Conservation (phyloP, 2,329 filamentous ascomycete species). For the Madurella mycetomatis region DNA sequence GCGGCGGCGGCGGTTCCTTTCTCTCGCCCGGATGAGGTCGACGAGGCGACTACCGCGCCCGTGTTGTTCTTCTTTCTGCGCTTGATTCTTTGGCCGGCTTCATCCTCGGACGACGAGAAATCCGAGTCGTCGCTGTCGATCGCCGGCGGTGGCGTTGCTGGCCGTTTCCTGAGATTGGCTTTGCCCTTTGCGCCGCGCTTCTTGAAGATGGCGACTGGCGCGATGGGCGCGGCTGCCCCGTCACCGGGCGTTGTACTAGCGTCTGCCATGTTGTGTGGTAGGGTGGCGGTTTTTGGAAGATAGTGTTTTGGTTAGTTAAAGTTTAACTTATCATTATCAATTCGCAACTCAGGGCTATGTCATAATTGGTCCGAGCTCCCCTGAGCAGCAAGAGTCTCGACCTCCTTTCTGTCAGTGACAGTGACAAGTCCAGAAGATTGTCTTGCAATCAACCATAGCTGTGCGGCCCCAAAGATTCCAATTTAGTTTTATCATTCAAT, state of each 20-base stretch:
- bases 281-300: background rate
- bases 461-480: background rate
- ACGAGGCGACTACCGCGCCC: slow-evolving; percentile 60
- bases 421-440: too few relatives aligned
- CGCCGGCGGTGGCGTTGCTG: slow-evolving; percentile 70
- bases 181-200: slow-evolving; percentile 75
- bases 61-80: slow-evolving; percentile 61
- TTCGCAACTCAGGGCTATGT: background rate
- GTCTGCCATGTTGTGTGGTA: slow-evolving; percentile 18
- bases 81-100: slow-evolving; percentile 73
- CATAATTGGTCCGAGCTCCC: background rate
- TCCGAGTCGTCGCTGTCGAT: slow-evolving; percentile 51
- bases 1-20: slow-evolving; percentile 39
- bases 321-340: background rate
- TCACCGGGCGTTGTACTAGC: slow-evolving; percentile 6
- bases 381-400: background rate
- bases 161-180: slow-evolving; percentile 73
- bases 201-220: slow-evolving; percentile 71
- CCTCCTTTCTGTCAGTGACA: too few relatives aligned
- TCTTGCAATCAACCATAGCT: background rate
- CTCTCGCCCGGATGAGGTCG: slow-evolving; percentile 21
- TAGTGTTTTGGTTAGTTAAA: background rate
- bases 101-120: slow-evolving; percentile 71
- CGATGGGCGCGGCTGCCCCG: slow-evolving; percentile 24
- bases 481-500: slow-evolving; percentile 20